Percentiles rank a stretch among this genome's conserved stretches.
These are phyloP conservation scores for Pleurotus cornucopiae DNA, from an alignment of 768 basidiomycete species.

Conservation along the genomic window DNA sequence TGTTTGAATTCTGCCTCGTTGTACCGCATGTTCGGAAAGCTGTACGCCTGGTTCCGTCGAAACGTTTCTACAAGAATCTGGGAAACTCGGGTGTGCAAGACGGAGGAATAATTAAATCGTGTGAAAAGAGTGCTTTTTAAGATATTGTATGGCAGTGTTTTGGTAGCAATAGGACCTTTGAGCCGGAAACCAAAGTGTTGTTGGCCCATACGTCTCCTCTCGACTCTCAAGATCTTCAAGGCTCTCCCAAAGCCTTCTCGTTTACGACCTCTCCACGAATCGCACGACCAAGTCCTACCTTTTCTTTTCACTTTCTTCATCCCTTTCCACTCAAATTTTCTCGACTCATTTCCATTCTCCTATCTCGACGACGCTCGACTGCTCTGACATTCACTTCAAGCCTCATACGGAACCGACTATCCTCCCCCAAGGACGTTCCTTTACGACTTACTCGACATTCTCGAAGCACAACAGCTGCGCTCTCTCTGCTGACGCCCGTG, in stretches of 20 bases:
- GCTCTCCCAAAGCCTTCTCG: conserved; percentile 16
- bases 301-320: conserved; percentile 36
- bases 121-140: conserved; percentile 14
- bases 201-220: conserved; percentile 11
- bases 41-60: no score
- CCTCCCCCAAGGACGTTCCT: conserved; percentile 13
- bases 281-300: conserved; percentile 56
- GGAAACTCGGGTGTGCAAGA: no score
- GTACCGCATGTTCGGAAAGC: no score
- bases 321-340: conserved; percentile 24
- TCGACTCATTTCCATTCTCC: conserved; percentile 14
- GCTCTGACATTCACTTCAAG: conserved; percentile 14
- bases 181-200: conserved; percentile 21
- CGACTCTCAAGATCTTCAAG: background rate
- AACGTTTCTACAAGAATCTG: no score
- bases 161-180: conserved; percentile 24
- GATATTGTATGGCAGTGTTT: conserved; percentile 16
- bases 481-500: background rate
- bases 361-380: conserved; percentile 14
- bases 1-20: no score
- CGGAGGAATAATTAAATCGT: background rate
- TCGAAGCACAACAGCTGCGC: background rate
- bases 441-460: conserved; percentile 7
- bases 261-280: conserved; percentile 66
- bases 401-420: conserved; percentile 13